phyloP scores from a whole-genome alignment of 106 monocot genomes.

The Platanthera guangdongensis region DNA sequence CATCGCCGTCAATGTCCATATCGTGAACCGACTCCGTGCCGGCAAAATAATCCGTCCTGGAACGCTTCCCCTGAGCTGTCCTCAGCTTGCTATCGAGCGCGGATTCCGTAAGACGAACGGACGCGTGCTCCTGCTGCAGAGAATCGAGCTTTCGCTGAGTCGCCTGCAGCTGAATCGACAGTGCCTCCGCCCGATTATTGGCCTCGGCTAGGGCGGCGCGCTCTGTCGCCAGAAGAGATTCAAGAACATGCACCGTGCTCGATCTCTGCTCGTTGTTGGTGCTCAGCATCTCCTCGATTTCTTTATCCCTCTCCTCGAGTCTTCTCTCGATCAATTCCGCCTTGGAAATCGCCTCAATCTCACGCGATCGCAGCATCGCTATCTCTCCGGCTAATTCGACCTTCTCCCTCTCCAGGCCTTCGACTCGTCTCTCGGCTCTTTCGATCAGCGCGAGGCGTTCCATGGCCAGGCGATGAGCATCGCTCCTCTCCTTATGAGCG shows the following conservation, averaged over 20 bases:
- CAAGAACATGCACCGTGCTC: constrained; percentile 86
- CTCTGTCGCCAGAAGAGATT: constrained; percentile 71
- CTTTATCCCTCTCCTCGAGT: constrained; percentile 73
- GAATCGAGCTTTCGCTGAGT: constrained; percentile 84
- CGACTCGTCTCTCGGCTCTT: constrained; percentile 59
- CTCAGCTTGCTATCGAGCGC: constrained; percentile 70
- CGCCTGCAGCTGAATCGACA: constrained; percentile 82
- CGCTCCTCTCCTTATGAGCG: constrained; percentile 78
- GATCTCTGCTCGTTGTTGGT: constrained; percentile 89
- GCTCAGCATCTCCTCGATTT: constrained; percentile 74
- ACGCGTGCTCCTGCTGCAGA: constrained; percentile 70
- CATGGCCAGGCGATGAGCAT: constrained; percentile 64
- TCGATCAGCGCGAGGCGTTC: constrained; percentile 68
- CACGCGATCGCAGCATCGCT: constrained; percentile 34
- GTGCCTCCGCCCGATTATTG: constrained; percentile 65
- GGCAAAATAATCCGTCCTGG: constrained; percentile 38
- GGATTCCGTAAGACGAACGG: constrained; percentile 60
- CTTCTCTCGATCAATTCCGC: constrained; percentile 48
- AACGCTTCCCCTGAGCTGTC: constrained; percentile 46
- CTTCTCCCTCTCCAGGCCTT: constrained; percentile 58
- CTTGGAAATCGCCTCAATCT: constrained; percentile 52
- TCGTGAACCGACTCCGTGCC: constrained; percentile 73
- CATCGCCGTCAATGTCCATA: constrained; percentile 54
- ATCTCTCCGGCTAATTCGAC: constrained; percentile 39
- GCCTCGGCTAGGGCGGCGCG: constrained; percentile 70